These are phyloP conservation scores for Hirsutella minnesotensis DNA, from an alignment of 2,329 filamentous ascomycete species.

Conservation along the genomic window DNA sequence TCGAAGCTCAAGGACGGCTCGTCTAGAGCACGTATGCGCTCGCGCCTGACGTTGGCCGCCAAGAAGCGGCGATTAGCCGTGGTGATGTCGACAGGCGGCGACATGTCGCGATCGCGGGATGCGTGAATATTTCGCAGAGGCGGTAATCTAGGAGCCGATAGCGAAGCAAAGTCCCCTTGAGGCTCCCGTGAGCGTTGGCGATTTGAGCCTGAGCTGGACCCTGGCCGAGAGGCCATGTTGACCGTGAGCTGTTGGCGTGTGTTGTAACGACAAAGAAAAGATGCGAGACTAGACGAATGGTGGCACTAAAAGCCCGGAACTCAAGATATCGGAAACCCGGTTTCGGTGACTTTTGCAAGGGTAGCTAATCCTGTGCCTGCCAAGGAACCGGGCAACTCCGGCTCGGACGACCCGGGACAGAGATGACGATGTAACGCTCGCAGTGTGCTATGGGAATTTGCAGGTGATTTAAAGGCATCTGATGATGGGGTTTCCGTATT, in stretches of 20 bases:
- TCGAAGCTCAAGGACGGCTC: slow-evolving; percentile 14
- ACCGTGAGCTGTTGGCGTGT: background rate
- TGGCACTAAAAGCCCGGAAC: background rate
- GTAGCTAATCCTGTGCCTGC: too few species aligned
- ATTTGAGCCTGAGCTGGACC: slow-evolving; percentile 17
- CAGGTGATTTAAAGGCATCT: too few species aligned
- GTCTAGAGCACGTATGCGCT: slow-evolving; percentile 23
- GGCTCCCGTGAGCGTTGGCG: slow-evolving; percentile 18
- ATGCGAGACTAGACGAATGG: background rate
- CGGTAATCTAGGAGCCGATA: slow-evolving; percentile 18
- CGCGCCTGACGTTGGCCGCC: slow-evolving; percentile 18
- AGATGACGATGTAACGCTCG: too few species aligned
- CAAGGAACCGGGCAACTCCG: too few species aligned
- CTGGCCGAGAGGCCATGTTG: slow-evolving; percentile 21
- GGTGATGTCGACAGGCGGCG: slow-evolving; percentile 4
- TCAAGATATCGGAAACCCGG: too few species aligned
- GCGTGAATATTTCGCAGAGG: slow-evolving; percentile 18
- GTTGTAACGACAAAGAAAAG: background rate
- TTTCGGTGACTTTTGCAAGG: too few species aligned
- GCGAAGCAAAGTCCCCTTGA: slow-evolving; percentile 18
- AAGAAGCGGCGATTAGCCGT: slow-evolving; percentile 9
- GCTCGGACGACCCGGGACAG: too few species aligned
- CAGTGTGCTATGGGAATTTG: too few species aligned
- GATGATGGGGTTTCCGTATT: too few species aligned
- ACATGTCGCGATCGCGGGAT: slow-evolving; percentile 16